Conservation (phyloP, 148 eudicot species). For the Chenopodium berlandieri region DNA sequence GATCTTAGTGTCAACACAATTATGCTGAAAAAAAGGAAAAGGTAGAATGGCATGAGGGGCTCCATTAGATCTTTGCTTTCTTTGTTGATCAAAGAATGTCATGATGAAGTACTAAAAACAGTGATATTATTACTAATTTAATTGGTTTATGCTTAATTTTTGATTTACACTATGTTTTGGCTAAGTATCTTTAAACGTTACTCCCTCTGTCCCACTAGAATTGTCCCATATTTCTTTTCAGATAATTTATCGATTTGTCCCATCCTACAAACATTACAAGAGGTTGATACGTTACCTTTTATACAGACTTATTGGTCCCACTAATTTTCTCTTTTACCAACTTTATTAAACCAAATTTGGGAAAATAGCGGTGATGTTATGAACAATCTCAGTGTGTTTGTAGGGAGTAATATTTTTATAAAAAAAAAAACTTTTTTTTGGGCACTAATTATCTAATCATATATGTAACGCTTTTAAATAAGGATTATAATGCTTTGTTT, state of each 20-base stretch:
- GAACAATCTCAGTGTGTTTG: too few relatives aligned
- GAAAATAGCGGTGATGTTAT: too few relatives aligned
- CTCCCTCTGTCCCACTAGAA: too few relatives aligned
- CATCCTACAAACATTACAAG: too few relatives aligned
- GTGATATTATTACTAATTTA: not conserved
- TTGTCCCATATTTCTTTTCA: too few relatives aligned
- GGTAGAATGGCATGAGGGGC: conserved; percentile 7
- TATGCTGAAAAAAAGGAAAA: conserved; percentile 9
- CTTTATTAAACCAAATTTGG: too few relatives aligned
- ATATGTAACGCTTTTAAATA: not conserved
- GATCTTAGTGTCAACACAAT: conserved; percentile 12
- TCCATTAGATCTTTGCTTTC: conserved; percentile 12
- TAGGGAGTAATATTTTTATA: too few relatives aligned
- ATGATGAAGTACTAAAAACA: conserved; percentile 10
- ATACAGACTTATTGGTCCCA: too few relatives aligned
- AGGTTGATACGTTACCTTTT: too few relatives aligned
- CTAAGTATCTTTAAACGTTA: not conserved
- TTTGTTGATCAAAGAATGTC: conserved; percentile 1
- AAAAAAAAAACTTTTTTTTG: not conserved
- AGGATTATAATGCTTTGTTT: conserved; percentile 3
- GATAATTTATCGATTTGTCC: too few relatives aligned
- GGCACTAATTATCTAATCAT: conserved; percentile 21
- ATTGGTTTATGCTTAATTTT: conserved; percentile 1
- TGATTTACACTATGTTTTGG: conserved; percentile 5
- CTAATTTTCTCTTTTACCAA: too few relatives aligned